Percentiles rank a stretch among this genome's conserved stretches.
Conservation (phyloP, 257 asterid species). For the Solanum pinnatisectum region DNA sequence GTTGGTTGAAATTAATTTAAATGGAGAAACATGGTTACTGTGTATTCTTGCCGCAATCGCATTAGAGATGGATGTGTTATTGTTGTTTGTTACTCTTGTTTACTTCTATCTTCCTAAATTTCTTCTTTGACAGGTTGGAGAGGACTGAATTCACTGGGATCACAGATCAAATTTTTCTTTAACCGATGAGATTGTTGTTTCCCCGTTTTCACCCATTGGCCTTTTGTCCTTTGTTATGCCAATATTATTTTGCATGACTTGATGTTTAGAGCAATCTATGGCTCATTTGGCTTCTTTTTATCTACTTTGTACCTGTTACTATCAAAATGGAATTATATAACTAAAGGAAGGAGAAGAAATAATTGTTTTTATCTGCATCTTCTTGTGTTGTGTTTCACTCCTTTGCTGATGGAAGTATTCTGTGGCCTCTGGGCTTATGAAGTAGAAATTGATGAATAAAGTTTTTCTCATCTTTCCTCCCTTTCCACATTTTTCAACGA, state of each 20-base stretch:
- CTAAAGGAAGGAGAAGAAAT: not conserved
- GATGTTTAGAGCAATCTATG: not conserved
- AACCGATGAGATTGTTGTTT: not conserved
- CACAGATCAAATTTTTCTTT: not conserved
- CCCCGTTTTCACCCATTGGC: not conserved
- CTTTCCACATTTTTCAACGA: not conserved
- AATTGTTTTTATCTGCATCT: not conserved
- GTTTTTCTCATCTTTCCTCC: not conserved
- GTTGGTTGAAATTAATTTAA: not conserved
- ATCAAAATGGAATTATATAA: not conserved
- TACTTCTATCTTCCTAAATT: not conserved
- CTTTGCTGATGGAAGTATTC: not conserved
- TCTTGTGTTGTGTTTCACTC: not conserved
- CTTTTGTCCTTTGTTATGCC: not conserved
- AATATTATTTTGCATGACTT: not conserved
- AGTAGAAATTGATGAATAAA: not conserved
- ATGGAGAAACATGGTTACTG: not conserved
- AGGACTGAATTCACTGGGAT: conserved; percentile 16
- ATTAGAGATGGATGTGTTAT: not conserved
- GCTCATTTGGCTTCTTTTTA: not conserved
- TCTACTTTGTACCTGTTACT: not conserved
- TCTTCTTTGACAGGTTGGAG: conserved; percentile 27
- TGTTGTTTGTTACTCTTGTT: not conserved
- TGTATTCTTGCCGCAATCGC: not conserved
- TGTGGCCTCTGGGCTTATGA: not conserved